Conservation (phyloP, 2,329 filamentous ascomycete species). For the Simplicillium sp. region DNA sequence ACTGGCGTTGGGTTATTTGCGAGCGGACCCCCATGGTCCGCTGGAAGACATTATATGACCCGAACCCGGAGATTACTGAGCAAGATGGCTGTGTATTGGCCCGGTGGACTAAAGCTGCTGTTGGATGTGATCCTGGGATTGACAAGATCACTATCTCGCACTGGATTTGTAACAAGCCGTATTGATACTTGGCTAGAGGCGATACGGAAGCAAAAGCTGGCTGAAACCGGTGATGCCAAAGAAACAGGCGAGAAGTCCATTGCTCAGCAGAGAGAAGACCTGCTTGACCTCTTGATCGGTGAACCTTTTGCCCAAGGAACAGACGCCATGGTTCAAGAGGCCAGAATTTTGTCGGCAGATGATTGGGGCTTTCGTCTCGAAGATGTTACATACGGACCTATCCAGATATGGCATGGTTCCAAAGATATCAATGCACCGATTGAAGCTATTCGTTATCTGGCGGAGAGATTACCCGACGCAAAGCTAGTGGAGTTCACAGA, state of each 20-base stretch:
- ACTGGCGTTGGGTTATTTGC: constrained; percentile 26
- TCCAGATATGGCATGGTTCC: constrained; percentile 23
- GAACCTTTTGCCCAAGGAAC: constrained; percentile 19
- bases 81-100: constrained; percentile 13
- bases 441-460: constrained; percentile 24
- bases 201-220: constrained; percentile 8
- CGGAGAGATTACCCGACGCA: constrained; percentile 21
- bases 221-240: constrained; percentile 5
- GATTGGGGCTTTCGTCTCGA: constrained; percentile 21
- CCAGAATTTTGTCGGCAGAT: constrained; percentile 15
- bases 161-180: constrained; percentile 7
- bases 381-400: constrained; percentile 13
- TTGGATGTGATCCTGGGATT: constrained; percentile 11
- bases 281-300: constrained; percentile 18
- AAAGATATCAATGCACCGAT: constrained; percentile 21
- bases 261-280: constrained; percentile 14
- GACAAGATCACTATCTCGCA: constrained; percentile 10
- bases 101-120: constrained; percentile 10
- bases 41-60: constrained; percentile 19
- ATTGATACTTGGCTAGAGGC: constrained; percentile 15
- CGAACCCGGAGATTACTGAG: constrained; percentile 10
- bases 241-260: constrained; percentile 5
- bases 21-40: constrained; percentile 22
- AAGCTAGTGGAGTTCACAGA: constrained; percentile 20
- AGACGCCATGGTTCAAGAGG: constrained; percentile 15